Evolutionary conservation across 2,329 filamentous ascomycete species (phyloP).

Genomic region (Colletotrichum endophyticum): DNA sequence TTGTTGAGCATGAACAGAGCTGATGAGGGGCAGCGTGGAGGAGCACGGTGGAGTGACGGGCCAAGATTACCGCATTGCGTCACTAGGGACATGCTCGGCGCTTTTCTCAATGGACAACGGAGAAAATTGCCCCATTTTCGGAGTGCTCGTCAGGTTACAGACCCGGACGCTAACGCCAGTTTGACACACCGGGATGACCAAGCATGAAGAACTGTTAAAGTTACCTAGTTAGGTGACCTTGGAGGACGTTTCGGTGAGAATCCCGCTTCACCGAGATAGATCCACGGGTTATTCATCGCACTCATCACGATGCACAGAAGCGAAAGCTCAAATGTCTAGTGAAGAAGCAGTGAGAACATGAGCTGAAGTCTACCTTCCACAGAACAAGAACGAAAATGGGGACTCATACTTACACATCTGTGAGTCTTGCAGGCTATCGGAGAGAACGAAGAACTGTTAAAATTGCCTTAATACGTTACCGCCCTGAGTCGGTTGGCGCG

Average conservation of each 20-base stretch:
- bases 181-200: conserved; percentile 4
- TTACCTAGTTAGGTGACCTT: conserved; percentile 7
- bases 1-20: not conserved
- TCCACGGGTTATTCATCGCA: not conserved
- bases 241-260: not conserved
- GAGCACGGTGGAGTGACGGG: conserved; percentile 14
- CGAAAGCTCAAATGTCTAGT: not conserved
- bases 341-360: not conserved
- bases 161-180: not conserved
- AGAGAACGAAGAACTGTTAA: not conserved
- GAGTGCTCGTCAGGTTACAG: not conserved
- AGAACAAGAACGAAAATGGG: not conserved
- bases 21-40: conserved; percentile 5
- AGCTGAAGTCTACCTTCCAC: rapidly evolving
- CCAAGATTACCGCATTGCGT: conserved; percentile 12
- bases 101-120: conserved; percentile 15
- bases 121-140: conserved; percentile 14
- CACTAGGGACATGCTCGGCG: conserved; percentile 14
- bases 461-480: not conserved
- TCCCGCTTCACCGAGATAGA: too few species aligned
- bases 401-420: not conserved
- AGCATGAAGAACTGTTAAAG: conserved; percentile 5
- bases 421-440: not conserved
- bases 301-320: not conserved
- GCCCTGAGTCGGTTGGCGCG: not conserved